Evolutionary conservation across 2,329 filamentous ascomycete species (phyloP), one percentile per base, ranked within the genome.

Genomic region (Penicillium sp.): DNA sequence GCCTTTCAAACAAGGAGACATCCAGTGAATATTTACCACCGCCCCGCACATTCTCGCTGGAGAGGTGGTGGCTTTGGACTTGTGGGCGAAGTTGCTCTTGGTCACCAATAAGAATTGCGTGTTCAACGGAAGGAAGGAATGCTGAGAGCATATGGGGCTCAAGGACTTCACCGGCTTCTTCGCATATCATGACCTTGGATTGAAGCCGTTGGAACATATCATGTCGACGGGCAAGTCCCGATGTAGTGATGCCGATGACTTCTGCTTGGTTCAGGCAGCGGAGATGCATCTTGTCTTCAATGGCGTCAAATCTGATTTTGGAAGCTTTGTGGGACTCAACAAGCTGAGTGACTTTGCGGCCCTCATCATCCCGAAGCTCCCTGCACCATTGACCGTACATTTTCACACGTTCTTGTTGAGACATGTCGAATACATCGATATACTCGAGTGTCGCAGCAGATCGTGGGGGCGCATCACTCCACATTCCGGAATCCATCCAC

Each of bases 181-280:
- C 75, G 40, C 71, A 76, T 1, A 79, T 53, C 6, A 78, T 55
- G 0, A 78, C 73, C 43, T 75, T 75, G 8, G 72, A 71, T 24
- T 63, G 66, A 1, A 83, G 61, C 13, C 71, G 69, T n/a, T 73
- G 75, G 0, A 85, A 69, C 11, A 78, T 57, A 0, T 74, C 65
- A 2, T 84, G 71, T 9, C 75, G 74, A 21, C 69, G 66, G 4
- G 83, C 82, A 1, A 85, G 63, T 0, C 81, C 82, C 1, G 75
- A 76, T 0, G 82, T 84, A 0, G 81, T 85, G 4, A 83, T 63
- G 0, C 83, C 82, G 40, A 85, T 80, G 5, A 84, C 71, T 47
- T 82, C 70, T 0, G 80, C 80, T 18, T 68, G 60, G 4, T 57
- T 39, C 7, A 75, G 61, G 47, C 61, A 68, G 6, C 70, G 64